Evolutionary conservation across 1,139 yeast species (phyloP), one percentile per base, ranked within the genome.

Genomic region (Candida pseudocylindracea): DNA sequence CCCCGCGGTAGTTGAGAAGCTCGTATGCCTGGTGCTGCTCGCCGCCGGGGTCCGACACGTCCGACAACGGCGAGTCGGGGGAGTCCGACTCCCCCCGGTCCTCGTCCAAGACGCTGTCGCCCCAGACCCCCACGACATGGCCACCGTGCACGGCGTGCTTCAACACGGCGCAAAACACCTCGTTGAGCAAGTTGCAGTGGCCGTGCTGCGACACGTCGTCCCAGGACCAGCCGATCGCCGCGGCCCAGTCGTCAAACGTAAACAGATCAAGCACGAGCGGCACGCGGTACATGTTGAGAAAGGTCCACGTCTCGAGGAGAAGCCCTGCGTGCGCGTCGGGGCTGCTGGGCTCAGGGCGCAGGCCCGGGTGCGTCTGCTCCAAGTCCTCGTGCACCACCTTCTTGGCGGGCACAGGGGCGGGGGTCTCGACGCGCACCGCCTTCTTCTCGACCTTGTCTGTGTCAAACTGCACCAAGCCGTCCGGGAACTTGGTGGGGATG

Each of bases 181-280:
- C 92, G 42, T 72, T 70, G 32, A 79, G 48, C 32, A 78, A 48
- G 25, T 59, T 64, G 42, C 81, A 72, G 31, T 63, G 41, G 1
- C 67, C 66, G 7, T 46, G 36, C 9, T 62, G 60, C 10, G 53
- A 46, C 20, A 54, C 60, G 31, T 60, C 60, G 31, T 61, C 59
- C 29, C 50, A 45, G 34, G 51, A 53, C 76, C 76, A 67, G 10
- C 61, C 60, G 53, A 80, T 55, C 2, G 76, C 72, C 36, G 67
- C 68, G 5, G 75, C 47, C 44, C 71, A 76, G 45, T 78, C 91
- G 49, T 80, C 93, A 53, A 75, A 76, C 0, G 91, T 73, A 41
- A 79, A 74, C 0, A 78, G 67, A 44, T 75, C 85, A 13, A 80
- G 54, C 11, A 63, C 49, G 33, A 78, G 53, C 1, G 79, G 71